A percentile compares a stretch with the other conserved stretches of the same genome.
phyloP scores from a whole-genome alignment of 192 early-diverging fungal genomes.

The Rhizophagus sp. region DNA sequence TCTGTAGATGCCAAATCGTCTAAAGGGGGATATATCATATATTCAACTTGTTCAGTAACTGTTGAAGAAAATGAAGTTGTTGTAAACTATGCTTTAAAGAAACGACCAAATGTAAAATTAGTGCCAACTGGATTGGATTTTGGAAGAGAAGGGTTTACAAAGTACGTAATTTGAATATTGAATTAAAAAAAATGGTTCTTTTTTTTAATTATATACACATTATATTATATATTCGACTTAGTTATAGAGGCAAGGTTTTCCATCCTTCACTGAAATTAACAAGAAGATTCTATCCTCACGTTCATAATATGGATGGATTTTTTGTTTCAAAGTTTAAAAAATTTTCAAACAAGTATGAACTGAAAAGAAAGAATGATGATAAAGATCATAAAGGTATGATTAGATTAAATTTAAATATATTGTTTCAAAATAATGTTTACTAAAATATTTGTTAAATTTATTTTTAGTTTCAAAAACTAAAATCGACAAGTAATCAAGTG shows the following conservation, averaged over 20 bases:
- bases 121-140: constrained; percentile 90
- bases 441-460: no score
- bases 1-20: constrained; percentile 89
- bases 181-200: not conserved
- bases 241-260: constrained; percentile 88
- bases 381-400: not conserved
- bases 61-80: constrained; percentile 99
- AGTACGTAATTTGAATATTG: constrained; percentile 37
- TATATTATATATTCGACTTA: constrained; percentile 19
- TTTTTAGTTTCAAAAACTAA: no score
- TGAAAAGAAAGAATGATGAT: constrained; percentile 3
- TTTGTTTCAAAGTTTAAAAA: constrained; percentile 98
- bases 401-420: not conserved
- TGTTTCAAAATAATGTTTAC: no score
- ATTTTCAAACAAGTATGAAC: constrained; percentile 66
- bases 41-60: constrained; percentile 98
- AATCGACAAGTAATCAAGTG: no score
- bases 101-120: constrained; percentile 92
- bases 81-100: constrained; percentile 91
- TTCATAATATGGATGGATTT: constrained; percentile 99
- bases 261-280: constrained; percentile 81
- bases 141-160: constrained; percentile 88
- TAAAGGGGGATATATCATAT: constrained; percentile 96
- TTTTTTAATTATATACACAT: not conserved
- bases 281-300: constrained; percentile 93